Evolutionary conservation across 768 basidiomycete species (phyloP).

Genomic region (Suillus weaverae): DNA sequence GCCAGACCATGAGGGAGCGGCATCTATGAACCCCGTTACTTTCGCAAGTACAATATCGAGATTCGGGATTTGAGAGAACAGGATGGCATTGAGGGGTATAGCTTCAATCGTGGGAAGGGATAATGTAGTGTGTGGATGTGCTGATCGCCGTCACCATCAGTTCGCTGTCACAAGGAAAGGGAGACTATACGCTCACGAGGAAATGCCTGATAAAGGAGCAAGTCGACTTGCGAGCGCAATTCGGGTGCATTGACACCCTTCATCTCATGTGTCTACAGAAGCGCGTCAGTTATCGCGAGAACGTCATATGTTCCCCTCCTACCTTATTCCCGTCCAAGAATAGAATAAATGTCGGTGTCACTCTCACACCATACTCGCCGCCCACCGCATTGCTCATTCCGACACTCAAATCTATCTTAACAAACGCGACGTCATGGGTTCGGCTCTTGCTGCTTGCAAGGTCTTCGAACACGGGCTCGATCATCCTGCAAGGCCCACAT

Average conservation of each 20-base stretch:
- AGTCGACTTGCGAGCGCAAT: slow-evolving; percentile 69
- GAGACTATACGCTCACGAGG: slow-evolving; percentile 59
- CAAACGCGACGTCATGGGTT: slow-evolving; percentile 61
- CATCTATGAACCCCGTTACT: slow-evolving; percentile 61
- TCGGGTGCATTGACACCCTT: slow-evolving; percentile 72
- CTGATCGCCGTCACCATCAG: slow-evolving; percentile 37
- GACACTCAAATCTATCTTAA: slow-evolving; percentile 79
- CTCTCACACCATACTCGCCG: slow-evolving; percentile 61
- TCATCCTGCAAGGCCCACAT: slow-evolving; percentile 80
- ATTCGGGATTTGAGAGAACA: slow-evolving; percentile 71
- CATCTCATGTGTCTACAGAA: slow-evolving; percentile 60
- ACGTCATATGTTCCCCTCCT: slow-evolving; percentile 1
- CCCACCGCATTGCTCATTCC: slow-evolving; percentile 65
- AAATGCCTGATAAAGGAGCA: slow-evolving; percentile 73
- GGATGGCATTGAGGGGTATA: slow-evolving; percentile 70
- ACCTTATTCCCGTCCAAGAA: slow-evolving; percentile 79
- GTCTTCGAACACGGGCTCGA: slow-evolving; percentile 81
- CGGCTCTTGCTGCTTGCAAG: slow-evolving; percentile 65
- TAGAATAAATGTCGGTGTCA: slow-evolving; percentile 89
- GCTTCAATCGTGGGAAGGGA: slow-evolving; percentile 60
- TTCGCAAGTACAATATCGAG: slow-evolving; percentile 65
- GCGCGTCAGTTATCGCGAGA: not conserved
- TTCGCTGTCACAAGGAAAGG: not conserved
- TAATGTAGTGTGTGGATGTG: slow-evolving; percentile 71
- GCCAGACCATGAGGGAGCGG: slow-evolving; percentile 36